A percentile compares a stretch with the other conserved stretches of the same genome.
Evolutionary conservation across 148 eudicot species (phyloP).

Genomic region (Arbutus unedo): DNA sequence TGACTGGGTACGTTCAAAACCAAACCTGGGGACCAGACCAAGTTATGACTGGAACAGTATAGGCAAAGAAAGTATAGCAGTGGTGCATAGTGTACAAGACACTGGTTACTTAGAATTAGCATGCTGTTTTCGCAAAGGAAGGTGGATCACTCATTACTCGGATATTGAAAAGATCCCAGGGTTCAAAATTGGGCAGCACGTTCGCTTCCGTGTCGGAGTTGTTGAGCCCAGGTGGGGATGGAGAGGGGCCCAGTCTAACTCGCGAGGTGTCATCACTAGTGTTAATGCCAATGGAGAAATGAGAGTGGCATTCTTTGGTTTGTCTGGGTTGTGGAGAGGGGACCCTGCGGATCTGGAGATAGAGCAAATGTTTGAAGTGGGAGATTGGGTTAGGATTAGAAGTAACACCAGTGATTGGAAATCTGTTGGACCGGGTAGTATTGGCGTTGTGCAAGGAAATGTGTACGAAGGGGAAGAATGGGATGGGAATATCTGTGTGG

Average conservation of each 20-base stretch:
- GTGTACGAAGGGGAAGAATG: conserved; percentile 62
- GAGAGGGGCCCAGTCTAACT: conserved; percentile 71
- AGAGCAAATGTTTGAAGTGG: conserved; percentile 78
- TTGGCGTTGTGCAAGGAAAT: conserved; percentile 87
- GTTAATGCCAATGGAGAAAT: conserved; percentile 94
- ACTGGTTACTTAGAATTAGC: conserved; percentile 86
- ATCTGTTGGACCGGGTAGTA: conserved; percentile 70
- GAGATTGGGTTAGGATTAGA: conserved; percentile 83
- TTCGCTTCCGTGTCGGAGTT: conserved; percentile 67
- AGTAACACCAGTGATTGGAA: conserved; percentile 58
- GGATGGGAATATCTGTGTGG: conserved; percentile 74
- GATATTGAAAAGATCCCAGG: conserved; percentile 80
- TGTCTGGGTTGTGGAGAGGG: conserved; percentile 80
- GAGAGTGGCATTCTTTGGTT: conserved; percentile 66
- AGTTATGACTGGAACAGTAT: conserved; percentile 92
- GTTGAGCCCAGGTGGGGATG: conserved; percentile 97
- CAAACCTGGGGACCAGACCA: conserved; percentile 77
- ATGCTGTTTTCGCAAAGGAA: conserved; percentile 87
- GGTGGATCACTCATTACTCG: conserved; percentile 63
- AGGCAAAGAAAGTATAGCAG: conserved; percentile 86
- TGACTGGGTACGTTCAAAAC: conserved; percentile 98
- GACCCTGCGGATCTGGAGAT: conserved; percentile 88
- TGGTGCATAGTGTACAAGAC: conserved; percentile 90
- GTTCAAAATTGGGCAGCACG: conserved; percentile 82
- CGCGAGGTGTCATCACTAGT: conserved; percentile 72